Base-by-base conservation (phyloP, 257 asterid genomes). In the Nicotiana knightiana region DNA sequence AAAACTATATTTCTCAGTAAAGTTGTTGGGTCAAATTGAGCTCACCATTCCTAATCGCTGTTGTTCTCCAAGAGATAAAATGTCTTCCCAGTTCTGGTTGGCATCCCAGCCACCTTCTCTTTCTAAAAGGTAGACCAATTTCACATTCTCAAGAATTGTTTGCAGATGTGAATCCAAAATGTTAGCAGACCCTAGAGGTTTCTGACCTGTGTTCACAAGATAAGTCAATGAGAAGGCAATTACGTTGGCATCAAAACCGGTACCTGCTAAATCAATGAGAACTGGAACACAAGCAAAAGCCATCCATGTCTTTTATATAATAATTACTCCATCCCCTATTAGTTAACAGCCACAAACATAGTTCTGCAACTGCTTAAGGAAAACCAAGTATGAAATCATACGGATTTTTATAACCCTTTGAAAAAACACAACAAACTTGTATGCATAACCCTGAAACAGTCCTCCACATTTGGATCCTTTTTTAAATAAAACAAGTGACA, bases 41-140 rank as follows among this genome's bases (percentile, higher is more conserved):
- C 97, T 80, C 82, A 96, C 99, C 98, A 96, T 96, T 88, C 99
- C 99, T 54, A 96, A 81, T 81, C 99, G 92, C 82, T 96, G 99
- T 77, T 96, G 99, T 87, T 96, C 99, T 79, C 99, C 99, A 68
- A 96, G 98, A 67, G 99, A 96, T 67, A 96, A 84, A 86, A 94
- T 94, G 87, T 96, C 99, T 88, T 94, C 99, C 99, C 99, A 96
- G 92, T 94, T 96, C 88, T 86, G 94, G 87, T 67, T 85, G 51
- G 97, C 75, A 84, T 91, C 99, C 95, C 96, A 94, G 37, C 98
- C 97, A 71, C 99, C 98, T 91, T 96, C 98, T 88, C 99, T 92
- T 90, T 96, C 97, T 88, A 96, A 82, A 84, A 96, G 98, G 88
- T 96, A 94, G 21, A 91, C 87, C 75, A 96, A 86, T 83, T 94